Conservation (phyloP, 129 eudicot genomes). For the Gnaphalium uliginosum region DNA sequence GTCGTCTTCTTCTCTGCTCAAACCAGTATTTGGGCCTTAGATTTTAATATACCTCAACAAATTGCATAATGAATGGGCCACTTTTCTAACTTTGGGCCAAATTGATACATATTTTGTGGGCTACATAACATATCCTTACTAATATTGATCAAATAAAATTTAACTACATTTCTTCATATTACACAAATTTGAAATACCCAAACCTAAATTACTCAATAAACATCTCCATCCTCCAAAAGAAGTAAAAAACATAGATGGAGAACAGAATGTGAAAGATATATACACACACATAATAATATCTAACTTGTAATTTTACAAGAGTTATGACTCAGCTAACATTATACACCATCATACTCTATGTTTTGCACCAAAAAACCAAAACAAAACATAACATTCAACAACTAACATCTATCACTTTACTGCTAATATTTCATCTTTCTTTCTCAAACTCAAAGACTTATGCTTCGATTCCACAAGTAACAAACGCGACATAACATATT, state of each 20-base stretch:
- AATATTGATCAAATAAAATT: too few species aligned
- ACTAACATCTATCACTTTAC: constrained; percentile 19
- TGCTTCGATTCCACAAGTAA: constrained; percentile 46
- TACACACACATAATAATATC: constrained; percentile 29
- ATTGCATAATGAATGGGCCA: too few species aligned
- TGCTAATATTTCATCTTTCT: constrained; percentile 34
- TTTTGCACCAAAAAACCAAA: background rate
- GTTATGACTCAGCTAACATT: constrained; percentile 11
- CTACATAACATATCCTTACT: too few species aligned
- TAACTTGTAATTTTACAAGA: constrained; percentile 13
- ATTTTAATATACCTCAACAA: background rate
- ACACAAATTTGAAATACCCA: background rate
- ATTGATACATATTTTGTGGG: too few species aligned
- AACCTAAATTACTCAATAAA: background rate
- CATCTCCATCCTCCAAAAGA: constrained; percentile 16
- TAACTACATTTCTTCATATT: background rate
- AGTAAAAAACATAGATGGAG: constrained; percentile 19
- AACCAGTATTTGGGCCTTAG: background rate
- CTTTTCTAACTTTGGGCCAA: too few species aligned
- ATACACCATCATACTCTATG: constrained; percentile 14
- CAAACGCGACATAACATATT: constrained; percentile 86
- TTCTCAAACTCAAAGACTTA: constrained; percentile 40
- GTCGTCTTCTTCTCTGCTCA: background rate
- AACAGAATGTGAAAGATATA: background rate
- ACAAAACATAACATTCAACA: background rate